Base-by-base conservation (phyloP, 345 rosid species). In the Geranium rotundifolium region DNA sequence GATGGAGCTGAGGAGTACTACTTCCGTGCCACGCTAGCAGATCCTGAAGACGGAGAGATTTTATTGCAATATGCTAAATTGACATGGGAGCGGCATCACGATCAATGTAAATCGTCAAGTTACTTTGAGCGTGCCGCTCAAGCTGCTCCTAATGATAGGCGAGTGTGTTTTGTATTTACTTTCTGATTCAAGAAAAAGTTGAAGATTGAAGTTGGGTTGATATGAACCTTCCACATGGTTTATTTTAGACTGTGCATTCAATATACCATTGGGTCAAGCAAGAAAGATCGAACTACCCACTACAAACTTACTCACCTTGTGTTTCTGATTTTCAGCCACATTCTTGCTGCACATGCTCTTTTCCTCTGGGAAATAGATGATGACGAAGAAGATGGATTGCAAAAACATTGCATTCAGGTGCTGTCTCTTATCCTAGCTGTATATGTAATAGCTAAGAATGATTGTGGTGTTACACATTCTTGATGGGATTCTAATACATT, bases 71-170 rank as follows among this genome's bases (percentile, higher is more conserved):
- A 83, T 72, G 97, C 90, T 67, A 82, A 81, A 75, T 63, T 86
- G 61, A 76, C 76, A 1, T 88, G 91, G 97, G 78, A 85, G 66
- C 78, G 83, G 63, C 79, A 89, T 71, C 80, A 69, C 63, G 89
- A 88, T 68, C 75, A 74, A 74, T 77, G 67, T 56, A 82, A 68
- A 76, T 91, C 95, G 14, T 67, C 68, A 49, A 68, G 54, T 70
- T 83, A 76, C 84, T 86, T 79, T 69, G 81, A 85, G 75, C 84
- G 72, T 57, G 95, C 96, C 1, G 78, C 79, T 73, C 72, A 57
- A 77, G 81, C 79, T 37, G 83, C 96, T 67, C 89, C 90, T 31
- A 65, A 75, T 4, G 80, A 91, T 73, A 88, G 90, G 98, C 84
- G 9, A 58, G 69, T 52, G 4, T 17, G 62, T 27, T 29, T 46